These are phyloP conservation scores for Fragosphaeria purpurea DNA, from an alignment of 2,329 filamentous ascomycete genomes.

Conservation along the genomic window DNA sequence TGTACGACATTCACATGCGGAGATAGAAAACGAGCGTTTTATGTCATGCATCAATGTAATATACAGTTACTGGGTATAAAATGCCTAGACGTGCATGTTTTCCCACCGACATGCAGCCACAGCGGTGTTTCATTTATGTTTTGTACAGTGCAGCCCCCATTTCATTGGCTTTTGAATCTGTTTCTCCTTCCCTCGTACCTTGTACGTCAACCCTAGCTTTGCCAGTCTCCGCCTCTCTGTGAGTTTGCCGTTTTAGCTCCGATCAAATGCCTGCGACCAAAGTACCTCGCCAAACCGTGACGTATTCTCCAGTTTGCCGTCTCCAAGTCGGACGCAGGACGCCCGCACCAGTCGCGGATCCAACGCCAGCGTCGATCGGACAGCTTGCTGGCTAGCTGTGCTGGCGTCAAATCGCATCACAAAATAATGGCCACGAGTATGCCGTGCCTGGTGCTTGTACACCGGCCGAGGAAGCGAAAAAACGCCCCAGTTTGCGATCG, in stretches of 20 bases:
- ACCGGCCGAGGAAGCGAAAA: conserved; percentile 76
- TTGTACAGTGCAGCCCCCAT: too few species aligned
- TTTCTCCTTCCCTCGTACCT: too few species aligned
- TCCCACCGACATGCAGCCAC: too few species aligned
- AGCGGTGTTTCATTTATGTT: too few species aligned
- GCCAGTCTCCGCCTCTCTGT: too few species aligned
- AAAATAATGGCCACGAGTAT: conserved; percentile 89
- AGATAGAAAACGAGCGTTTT: too few species aligned
- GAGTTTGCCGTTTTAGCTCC: conserved; percentile 6
- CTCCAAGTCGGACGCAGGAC: conserved; percentile 74
- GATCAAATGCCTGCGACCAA: conserved; percentile 31
- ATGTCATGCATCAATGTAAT: too few species aligned
- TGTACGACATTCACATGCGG: too few species aligned
- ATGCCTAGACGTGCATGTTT: too few species aligned
- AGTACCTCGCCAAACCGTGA: conserved; percentile 38
- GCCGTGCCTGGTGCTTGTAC: conserved; percentile 70
- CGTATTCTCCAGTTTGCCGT: conserved; percentile 66
- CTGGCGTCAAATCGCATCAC: conserved; percentile 91
- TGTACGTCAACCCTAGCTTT: too few species aligned
- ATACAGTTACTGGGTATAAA: too few species aligned
- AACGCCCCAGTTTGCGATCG: conserved; percentile 89
- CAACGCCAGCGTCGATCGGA: conserved; percentile 66
- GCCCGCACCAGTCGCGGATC: conserved; percentile 88
- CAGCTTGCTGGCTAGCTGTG: conserved; percentile 58
- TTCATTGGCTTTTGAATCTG: too few species aligned